Conservation (phyloP, 208 protist genomes). For the Leishmania braziliensis region DNA sequence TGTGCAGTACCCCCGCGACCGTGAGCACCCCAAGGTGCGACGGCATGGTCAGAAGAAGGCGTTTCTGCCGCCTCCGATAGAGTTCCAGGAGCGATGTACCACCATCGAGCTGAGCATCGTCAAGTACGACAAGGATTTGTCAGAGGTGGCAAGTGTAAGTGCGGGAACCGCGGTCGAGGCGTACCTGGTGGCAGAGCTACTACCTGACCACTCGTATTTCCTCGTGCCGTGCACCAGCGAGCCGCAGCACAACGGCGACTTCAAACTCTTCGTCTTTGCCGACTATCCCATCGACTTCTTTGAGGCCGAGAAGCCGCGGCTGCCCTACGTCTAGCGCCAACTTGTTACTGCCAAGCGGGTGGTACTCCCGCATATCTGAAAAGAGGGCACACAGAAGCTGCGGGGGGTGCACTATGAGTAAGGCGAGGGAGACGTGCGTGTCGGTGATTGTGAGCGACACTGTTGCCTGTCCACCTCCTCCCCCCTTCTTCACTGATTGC, state of each 20-base stretch:
- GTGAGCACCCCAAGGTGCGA: conserved; percentile 71
- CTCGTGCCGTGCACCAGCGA: conserved; percentile 80
- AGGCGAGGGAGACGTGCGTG: not conserved
- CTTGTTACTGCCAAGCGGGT: too few relatives aligned
- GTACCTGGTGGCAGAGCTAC: conserved; percentile 47
- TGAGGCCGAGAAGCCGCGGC: conserved; percentile 50
- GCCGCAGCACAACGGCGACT: conserved; percentile 81
- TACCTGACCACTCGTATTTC: conserved; percentile 58
- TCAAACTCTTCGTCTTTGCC: conserved; percentile 84
- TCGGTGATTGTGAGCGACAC: not conserved
- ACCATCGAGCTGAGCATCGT: conserved; percentile 81
- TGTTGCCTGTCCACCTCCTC: not conserved
- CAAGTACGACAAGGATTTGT: conserved; percentile 64
- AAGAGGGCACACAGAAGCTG: not conserved
- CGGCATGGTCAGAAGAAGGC: conserved; percentile 64
- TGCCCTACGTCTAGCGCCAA: conserved; percentile 55
- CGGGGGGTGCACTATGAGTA: not conserved
- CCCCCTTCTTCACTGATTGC: not conserved
- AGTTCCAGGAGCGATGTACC: conserved; percentile 67
- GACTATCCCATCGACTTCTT: conserved; percentile 73
- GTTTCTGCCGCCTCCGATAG: conserved; percentile 67
- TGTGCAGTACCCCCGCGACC: conserved; percentile 79
- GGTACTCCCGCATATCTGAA: not conserved
- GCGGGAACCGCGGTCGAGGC: conserved; percentile 60
- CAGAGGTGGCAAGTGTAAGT: conserved; percentile 40